phyloP scores from a whole-genome alignment of 2,329 filamentous ascomycete species.

The Exutisphaerella laricina region DNA sequence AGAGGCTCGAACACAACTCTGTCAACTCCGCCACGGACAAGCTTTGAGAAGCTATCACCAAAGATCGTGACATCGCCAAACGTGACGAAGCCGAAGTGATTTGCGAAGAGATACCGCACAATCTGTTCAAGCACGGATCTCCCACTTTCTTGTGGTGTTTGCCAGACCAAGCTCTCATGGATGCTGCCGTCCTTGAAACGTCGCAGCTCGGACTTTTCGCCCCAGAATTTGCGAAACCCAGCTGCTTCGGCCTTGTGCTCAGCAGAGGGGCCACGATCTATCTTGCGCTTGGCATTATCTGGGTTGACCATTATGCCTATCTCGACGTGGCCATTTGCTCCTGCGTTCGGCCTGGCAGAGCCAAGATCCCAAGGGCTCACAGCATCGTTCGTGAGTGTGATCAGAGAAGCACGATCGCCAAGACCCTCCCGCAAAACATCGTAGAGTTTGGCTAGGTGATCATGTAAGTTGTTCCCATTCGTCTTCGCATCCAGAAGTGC shows the following conservation, averaged over 20 bases:
- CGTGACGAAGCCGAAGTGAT: slow-evolving; percentile 59
- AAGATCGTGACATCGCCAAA: slow-evolving; percentile 42
- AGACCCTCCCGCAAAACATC: slow-evolving; percentile 64
- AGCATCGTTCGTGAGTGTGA: slow-evolving; percentile 44
- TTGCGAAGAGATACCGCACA: slow-evolving; percentile 61
- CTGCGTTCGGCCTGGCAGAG: slow-evolving; percentile 21
- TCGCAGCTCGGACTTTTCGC: slow-evolving; percentile 82
- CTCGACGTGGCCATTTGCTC: slow-evolving; percentile 41
- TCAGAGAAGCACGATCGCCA: slow-evolving; percentile 64
- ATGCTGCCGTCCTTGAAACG: slow-evolving; percentile 96
- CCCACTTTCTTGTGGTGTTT: slow-evolving; percentile 49
- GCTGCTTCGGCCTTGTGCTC: slow-evolving; percentile 79
- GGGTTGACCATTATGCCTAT: slow-evolving; percentile 70
- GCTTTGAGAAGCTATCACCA: slow-evolving; percentile 43
- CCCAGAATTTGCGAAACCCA: slow-evolving; percentile 87
- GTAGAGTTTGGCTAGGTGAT: slow-evolving; percentile 49
- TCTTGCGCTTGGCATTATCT: slow-evolving; percentile 63
- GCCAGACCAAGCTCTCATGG: slow-evolving; percentile 86
- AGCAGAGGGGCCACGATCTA: slow-evolving; percentile 82
- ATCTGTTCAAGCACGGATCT: slow-evolving; percentile 73
- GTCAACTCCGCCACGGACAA: slow-evolving; percentile 38
- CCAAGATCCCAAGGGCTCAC: slow-evolving; percentile 35
- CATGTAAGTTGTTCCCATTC: background rate
- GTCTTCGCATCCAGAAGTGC: slow-evolving; percentile 4
- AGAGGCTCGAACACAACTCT: slow-evolving; percentile 60